Base-by-base conservation (phyloP, 2,329 filamentous ascomycete species). In the Colletotrichum chlorophyti region DNA sequence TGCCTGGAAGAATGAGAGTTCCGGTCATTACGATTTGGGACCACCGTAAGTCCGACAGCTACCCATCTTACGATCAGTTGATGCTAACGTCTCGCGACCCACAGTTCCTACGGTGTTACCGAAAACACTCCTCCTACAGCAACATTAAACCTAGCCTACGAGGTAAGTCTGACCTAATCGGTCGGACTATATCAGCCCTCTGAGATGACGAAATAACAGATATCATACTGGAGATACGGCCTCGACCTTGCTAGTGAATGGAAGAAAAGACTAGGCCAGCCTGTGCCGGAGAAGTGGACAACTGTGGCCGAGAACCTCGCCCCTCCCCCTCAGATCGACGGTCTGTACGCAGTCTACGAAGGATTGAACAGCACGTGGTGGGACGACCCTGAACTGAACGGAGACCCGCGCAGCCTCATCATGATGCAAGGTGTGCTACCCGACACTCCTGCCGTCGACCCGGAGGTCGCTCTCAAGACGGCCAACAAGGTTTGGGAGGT, bases 221-320 rank as follows among this genome's bases (percentile, higher is more conserved):
- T 53, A 21, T 79, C 83, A 5, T 87, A 87, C 68, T 87, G 83
- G 83, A 75, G 80, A 15, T 87, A 86, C 58, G 84, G 84, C 1
- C 74, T 87, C 8, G 76, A 81, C 23, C 67, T 84, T 1, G 84
- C 84, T 3, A 71, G 75, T 2, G 65, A 69, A 8, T 87, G 84
- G 84, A 83, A 82, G 65, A 54, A 70, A 43, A 73, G 82, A 2
- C 78, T 81, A 42, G 70, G 70, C 1, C 71, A 77, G 14, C 34
- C 71, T 0, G 68, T 79, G 0, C 83, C 83, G 0, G 42, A 65
- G 0, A 65, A 66, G 1, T 87, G 83, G 84, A 68, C 68, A 1
- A 67, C 68, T 0, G 81, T 86, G 1, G 73, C 76, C 15, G 73
- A 82, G 7, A 77, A 79, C 17, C 73, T 87, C 6, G 81, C 84